Evolutionary conservation across 495 filamentous ascomycete genomes (phyloP), one percentile per base, ranked within the genome.

Genomic region (Xylaria curta): DNA sequence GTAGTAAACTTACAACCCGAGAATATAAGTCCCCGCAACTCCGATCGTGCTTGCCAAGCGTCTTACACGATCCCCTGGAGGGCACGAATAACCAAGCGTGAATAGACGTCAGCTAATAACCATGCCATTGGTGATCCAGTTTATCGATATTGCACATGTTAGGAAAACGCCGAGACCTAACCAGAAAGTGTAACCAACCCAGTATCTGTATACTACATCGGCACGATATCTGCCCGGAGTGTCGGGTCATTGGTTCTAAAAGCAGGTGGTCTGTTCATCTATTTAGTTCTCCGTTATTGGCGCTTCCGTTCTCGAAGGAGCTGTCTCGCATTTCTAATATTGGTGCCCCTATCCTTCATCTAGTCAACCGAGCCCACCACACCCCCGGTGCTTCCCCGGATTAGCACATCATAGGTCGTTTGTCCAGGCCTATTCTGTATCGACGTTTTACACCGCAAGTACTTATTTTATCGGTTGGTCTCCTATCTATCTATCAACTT

Each of bases 311-410:
- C 13, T 28, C 19, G 60, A 44, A 19, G 60, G 26, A 46, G 21
- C 33, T 21, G 10, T 60, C 31, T 60, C 10, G 58, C 58, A 21
- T 60, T 40, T 38, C 33, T 61, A 15, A 17, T 63, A 63, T 42
- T 28, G 36, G 36, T 24, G 21, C 60, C 38, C 60, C n/a, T 62
- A 62, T 40, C 38, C 59, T 15, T 15, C 59, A 62, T 26, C 21
- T 4, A 26, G 59, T 40, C n/a, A 62, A 42, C 59, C 38, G 38
- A 63, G 60, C 21, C 36, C n/a, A n/a, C n/a, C 58, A 44, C 36
- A 38, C 60, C 60, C 60, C 60, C 36, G 21, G 60, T 21, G 60
- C 38, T 63, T 63, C 60, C 60, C 60, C 60, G n/a, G 60, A 63
- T 63, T 44, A 63, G 60, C 60, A 46, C 10, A 42, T 26, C 7